phyloP scores from a whole-genome alignment of 345 rosid genomes.

The Ceriops zippeliana region DNA sequence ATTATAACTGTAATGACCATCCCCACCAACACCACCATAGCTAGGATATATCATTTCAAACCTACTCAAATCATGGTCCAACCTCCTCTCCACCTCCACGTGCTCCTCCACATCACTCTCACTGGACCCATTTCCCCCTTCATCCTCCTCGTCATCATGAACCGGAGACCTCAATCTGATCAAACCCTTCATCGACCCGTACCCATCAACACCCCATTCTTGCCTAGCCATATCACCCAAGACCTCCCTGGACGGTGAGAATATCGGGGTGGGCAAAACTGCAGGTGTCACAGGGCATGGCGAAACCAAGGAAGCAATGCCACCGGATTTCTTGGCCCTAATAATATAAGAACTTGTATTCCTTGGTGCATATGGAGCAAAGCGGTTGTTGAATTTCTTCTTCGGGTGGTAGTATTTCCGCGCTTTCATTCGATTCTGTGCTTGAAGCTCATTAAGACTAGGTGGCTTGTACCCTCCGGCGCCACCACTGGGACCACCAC shows the following conservation, averaged over 20 bases:
- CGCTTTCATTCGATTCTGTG: slow-evolving; percentile 65
- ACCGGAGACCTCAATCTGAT: slow-evolving; percentile 67
- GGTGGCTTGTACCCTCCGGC: slow-evolving; percentile 75
- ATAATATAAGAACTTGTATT: slow-evolving; percentile 85
- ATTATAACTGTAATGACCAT: slow-evolving; percentile 37
- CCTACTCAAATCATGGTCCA: slow-evolving; percentile 95
- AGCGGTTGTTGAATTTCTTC: slow-evolving; percentile 58
- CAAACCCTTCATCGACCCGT: slow-evolving; percentile 96
- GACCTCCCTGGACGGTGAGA: slow-evolving; percentile 82
- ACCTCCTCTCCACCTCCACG: slow-evolving; percentile 84
- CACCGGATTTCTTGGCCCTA: slow-evolving; percentile 85
- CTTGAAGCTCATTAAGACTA: slow-evolving; percentile 72
- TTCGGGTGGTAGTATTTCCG: slow-evolving; percentile 66
- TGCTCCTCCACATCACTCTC: slow-evolving; percentile 98
- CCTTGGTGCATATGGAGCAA: slow-evolving; percentile 90
- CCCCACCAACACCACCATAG: slow-evolving; percentile 36
- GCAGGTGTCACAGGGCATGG: slow-evolving; percentile 95
- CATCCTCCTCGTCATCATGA: slow-evolving; percentile 79
- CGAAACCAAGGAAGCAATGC: slow-evolving; percentile 88
- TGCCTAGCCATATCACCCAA: slow-evolving; percentile 95
- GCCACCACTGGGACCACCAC: slow-evolving; percentile 7
- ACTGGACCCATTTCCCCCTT: slow-evolving; percentile 77
- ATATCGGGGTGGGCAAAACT: slow-evolving; percentile 74
- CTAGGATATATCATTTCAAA: slow-evolving; percentile 95
- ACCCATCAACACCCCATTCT: slow-evolving; percentile 98